Evolutionary conservation across 1,139 yeast genomes (phyloP).

Genomic region (Sporopachydermia cereana): DNA sequence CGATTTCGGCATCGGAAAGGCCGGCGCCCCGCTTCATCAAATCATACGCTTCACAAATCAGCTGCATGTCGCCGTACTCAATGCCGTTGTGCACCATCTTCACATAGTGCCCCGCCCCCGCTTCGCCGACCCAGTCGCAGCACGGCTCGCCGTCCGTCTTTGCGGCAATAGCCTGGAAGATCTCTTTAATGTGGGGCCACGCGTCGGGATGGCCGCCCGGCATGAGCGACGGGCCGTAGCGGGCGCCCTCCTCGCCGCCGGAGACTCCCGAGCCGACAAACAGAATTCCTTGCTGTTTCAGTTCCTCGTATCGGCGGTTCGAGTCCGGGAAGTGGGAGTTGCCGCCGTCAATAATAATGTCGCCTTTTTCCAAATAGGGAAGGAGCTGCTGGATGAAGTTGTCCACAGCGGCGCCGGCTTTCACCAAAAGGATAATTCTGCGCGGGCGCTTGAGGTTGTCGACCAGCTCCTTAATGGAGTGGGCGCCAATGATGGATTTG

Average conservation of each 20-base stretch:
- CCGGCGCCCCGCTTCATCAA: slow-evolving; percentile 91
- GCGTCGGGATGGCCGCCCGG: slow-evolving; percentile 99
- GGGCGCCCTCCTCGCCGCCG: slow-evolving; percentile 99
- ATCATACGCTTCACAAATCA: slow-evolving; percentile 96
- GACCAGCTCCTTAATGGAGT: slow-evolving; percentile 77
- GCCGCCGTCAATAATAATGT: slow-evolving; percentile 98
- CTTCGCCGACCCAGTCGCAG: slow-evolving; percentile 99
- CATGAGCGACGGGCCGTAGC: slow-evolving; percentile 98
- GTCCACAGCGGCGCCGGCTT: slow-evolving; percentile 96
- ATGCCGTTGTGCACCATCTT: slow-evolving; percentile 99
- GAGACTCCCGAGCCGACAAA: slow-evolving; percentile 99
- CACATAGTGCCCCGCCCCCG: slow-evolving; percentile 98
- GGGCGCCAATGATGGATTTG: slow-evolving; percentile 89
- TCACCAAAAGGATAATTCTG: slow-evolving; percentile 85
- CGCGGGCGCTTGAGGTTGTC: slow-evolving; percentile 94
- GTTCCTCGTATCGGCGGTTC: slow-evolving; percentile 89
- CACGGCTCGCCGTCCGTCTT: slow-evolving; percentile 98
- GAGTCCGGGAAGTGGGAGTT: slow-evolving; percentile 99
- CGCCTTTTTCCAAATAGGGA: slow-evolving; percentile 91
- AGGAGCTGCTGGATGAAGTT: slow-evolving; percentile 76
- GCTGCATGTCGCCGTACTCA: slow-evolving; percentile 99
- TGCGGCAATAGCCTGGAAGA: slow-evolving; percentile 94
- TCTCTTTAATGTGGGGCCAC: slow-evolving; percentile 96
- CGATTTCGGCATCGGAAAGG: slow-evolving; percentile 82
- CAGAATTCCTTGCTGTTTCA: slow-evolving; percentile 75